Evolutionary conservation across 208 protist genomes (phyloP).

Genomic region (Trypanosoma rangeli): DNA sequence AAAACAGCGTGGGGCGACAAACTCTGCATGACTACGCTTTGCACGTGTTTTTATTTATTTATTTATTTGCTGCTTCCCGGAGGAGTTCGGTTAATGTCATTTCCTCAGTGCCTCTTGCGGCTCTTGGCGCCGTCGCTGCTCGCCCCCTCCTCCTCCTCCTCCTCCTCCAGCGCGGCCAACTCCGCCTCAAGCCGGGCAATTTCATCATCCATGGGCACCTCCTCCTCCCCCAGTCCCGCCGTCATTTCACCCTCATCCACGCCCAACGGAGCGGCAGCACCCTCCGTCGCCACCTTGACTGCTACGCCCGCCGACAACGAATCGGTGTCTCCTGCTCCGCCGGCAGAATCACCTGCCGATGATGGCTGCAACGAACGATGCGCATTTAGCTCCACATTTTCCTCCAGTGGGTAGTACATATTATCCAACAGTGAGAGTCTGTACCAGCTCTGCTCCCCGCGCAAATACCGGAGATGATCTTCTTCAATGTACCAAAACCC

Average conservation of each 20-base stretch:
- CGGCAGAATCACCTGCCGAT: background rate
- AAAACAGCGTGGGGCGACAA: background rate
- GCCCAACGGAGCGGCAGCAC: conserved; percentile 1
- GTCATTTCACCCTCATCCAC: conserved; percentile 27
- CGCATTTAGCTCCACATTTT: conserved; percentile 76
- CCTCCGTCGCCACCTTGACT: background rate
- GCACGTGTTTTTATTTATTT: background rate
- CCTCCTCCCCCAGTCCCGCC: background rate
- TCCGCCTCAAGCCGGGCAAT: conserved; percentile 83
- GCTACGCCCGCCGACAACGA: conserved; percentile 3
- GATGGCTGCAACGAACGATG: conserved; percentile 11
- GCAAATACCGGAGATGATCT: conserved; percentile 75
- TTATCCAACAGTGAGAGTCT: conserved; percentile 68
- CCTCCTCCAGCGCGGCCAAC: conserved; percentile 71
- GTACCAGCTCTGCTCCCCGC: conserved; percentile 86
- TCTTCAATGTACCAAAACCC: conserved; percentile 87
- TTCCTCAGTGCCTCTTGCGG: background rate
- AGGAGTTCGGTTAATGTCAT: background rate
- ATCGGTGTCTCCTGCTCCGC: conserved; percentile 2
- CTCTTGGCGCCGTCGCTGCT: background rate
- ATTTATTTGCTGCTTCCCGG: conserved; percentile 5
- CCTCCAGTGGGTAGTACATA: conserved; percentile 80
- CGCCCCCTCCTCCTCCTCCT: background rate
- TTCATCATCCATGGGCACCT: conserved; percentile 47
- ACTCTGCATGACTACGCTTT: background rate